Evolutionary conservation across 164 flowering plant species (phyloP), one percentile per base, ranked within the genome.

Genomic region (Hamamelis virginiana): DNA sequence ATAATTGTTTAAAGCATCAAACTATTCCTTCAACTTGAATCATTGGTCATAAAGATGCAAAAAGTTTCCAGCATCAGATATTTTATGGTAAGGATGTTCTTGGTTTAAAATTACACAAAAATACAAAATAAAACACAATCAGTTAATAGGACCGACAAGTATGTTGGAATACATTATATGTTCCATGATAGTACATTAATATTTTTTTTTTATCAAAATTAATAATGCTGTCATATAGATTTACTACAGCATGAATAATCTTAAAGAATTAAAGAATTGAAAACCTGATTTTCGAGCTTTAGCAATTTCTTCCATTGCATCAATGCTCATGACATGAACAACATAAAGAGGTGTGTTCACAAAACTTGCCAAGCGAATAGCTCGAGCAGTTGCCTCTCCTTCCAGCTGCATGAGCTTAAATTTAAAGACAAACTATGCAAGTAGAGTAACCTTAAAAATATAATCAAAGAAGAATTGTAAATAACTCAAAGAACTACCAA

Each of bases 301-400:
- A 59, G 97, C 95, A 73, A 96, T 82, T 82, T 96, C 99, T 76
- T 96, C 96, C 96, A 96, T 81, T 14, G 99, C 98, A 83, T 96
- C 97, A 76, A 80, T 89, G 89, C 98, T 93, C 99, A 96, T 96
- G 53, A 96, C 99, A 80, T 96, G 99, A 80, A 96, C 99, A 44
- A 96, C 86, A 71, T 96, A 96, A 16, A 96, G 78, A 38, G 99
- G 99, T 48, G 92, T 85, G 74, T 96, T 93, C 64, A 96, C 86
- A 79, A 96, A 96, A 75, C 76, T 71, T 55, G 99, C 99, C 84
- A 92, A 80, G 69, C 91, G 99, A 74, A 95, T 89, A 59, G 99
- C 97, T 70, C 97, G 87, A 75, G 88, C 76, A 72, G 99, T 96
- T 74, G 99, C 99, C 80, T 96, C 99, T 69, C 89, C 98, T 81